Conservation (phyloP, 2,329 filamentous ascomycete species). For the Fusarium sp. region DNA sequence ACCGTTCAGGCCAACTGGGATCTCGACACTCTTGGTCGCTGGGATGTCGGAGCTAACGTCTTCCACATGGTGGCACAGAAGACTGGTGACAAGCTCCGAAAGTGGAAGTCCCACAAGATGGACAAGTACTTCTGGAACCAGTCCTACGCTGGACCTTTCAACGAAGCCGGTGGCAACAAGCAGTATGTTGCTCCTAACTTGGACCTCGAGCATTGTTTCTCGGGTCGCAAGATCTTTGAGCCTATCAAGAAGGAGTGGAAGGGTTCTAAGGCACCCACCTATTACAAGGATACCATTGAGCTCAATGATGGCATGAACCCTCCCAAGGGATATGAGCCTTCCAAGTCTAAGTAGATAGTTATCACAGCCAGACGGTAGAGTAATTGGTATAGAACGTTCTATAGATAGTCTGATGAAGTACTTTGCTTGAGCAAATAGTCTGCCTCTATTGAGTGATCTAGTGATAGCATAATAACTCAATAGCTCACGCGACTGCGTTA, state of each 20-base stretch:
- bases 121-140: conserved; percentile 63
- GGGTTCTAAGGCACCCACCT: conserved; percentile 54
- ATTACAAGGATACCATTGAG: conserved; percentile 57
- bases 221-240: conserved; percentile 53
- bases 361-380: no score
- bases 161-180: conserved; percentile 52
- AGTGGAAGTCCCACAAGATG: conserved; percentile 54
- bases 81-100: conserved; percentile 66
- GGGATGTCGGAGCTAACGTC: conserved; percentile 80
- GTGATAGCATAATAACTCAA: rapidly evolving
- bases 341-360: conserved; percentile 23
- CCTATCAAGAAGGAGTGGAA: conserved; percentile 56
- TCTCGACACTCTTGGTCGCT: conserved; percentile 76
- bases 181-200: conserved; percentile 58
- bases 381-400: no score
- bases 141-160: conserved; percentile 66
- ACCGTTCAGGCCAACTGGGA: conserved; percentile 77
- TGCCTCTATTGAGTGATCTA: no score
- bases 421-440: no score
- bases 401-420: no score
- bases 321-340: conserved; percentile 54
- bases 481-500: neutral
- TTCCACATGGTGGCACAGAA: conserved; percentile 69
- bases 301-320: conserved; percentile 59
- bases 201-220: conserved; percentile 48